Evolutionary conservation across 129 eudicot genomes (phyloP).

Genomic region (Rutidosis leptorrhynchoides): DNA sequence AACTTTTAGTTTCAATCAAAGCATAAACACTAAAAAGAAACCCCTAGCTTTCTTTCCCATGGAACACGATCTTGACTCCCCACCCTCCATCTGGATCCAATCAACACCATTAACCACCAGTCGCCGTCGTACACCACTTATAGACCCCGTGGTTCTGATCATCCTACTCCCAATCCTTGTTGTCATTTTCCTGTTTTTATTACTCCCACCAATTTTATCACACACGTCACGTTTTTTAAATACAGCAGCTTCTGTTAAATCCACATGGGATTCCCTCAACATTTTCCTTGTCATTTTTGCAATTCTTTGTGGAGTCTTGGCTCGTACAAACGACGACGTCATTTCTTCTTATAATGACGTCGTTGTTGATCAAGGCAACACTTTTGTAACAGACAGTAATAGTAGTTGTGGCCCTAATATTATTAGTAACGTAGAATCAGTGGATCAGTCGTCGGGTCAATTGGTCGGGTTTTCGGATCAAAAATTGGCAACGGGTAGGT

Average conservation of each 20-base stretch:
- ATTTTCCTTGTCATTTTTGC: conserved; percentile 60
- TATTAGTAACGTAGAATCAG: background rate
- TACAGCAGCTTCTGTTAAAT: conserved; percentile 46
- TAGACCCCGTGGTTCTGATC: conserved; percentile 62
- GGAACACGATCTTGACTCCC: conserved; percentile 58
- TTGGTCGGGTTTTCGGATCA: conserved; percentile 41
- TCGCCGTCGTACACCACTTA: conserved; percentile 43
- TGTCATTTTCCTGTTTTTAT: conserved; percentile 39
- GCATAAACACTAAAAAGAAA: background rate
- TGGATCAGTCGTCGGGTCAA: conserved; percentile 21
- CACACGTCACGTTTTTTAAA: conserved; percentile 47
- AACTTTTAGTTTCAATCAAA: conserved; percentile 15
- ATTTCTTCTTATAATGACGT: conserved; percentile 7
- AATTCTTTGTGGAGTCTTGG: conserved; percentile 67
- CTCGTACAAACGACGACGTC: conserved; percentile 55
- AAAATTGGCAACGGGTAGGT: conserved; percentile 28
- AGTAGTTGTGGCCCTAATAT: background rate
- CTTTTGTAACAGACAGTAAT: conserved; percentile 17
- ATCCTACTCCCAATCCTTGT: conserved; percentile 48
- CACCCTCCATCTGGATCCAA: conserved; percentile 49
- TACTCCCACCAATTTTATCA: conserved; percentile 50
- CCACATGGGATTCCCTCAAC: conserved; percentile 69
- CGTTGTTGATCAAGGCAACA: background rate
- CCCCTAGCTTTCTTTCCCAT: conserved; percentile 20
- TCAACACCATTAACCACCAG: conserved; percentile 28